Conservation (phyloP, 176 grass and related monocot genomes). For the Hordeum marinum region DNA sequence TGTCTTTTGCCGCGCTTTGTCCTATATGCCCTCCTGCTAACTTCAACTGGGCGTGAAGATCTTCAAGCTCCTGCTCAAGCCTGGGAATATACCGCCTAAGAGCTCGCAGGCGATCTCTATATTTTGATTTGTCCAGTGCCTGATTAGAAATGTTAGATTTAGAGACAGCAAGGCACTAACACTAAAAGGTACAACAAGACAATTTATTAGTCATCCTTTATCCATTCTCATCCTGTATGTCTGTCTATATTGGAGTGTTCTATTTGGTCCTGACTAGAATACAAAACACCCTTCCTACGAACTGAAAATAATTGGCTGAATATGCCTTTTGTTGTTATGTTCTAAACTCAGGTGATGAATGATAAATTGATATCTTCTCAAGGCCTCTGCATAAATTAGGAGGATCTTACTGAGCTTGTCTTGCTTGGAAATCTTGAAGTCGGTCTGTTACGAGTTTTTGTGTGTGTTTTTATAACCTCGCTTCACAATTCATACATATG, state of each 20-base stretch:
- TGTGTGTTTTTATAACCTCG: background rate
- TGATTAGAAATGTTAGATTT: conserved; percentile 31
- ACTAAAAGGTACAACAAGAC: background rate
- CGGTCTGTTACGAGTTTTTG: background rate
- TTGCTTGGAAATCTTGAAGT: background rate
- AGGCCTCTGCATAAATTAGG: conserved; percentile 1
- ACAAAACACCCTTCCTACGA: background rate
- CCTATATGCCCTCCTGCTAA: conserved; percentile 38
- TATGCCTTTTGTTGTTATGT: background rate
- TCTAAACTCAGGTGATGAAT: background rate
- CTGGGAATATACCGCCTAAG: conserved; percentile 74
- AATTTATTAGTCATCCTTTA: background rate
- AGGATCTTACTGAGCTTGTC: background rate
- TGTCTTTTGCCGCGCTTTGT: conserved; percentile 1
- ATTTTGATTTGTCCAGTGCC: conserved; percentile 96
- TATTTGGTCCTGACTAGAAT: background rate
- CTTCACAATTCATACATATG: background rate
- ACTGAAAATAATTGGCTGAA: background rate
- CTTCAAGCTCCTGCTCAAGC: conserved; percentile 84
- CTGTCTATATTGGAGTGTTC: background rate
- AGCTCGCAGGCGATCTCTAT: conserved; percentile 52
- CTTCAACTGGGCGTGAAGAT: conserved; percentile 77
- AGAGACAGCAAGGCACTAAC: background rate
- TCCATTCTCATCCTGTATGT: background rate
- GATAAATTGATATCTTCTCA: background rate